These are phyloP conservation scores for Hysterium pulicare DNA, from an alignment of 2,329 filamentous ascomycete genomes.

Conservation along the genomic window DNA sequence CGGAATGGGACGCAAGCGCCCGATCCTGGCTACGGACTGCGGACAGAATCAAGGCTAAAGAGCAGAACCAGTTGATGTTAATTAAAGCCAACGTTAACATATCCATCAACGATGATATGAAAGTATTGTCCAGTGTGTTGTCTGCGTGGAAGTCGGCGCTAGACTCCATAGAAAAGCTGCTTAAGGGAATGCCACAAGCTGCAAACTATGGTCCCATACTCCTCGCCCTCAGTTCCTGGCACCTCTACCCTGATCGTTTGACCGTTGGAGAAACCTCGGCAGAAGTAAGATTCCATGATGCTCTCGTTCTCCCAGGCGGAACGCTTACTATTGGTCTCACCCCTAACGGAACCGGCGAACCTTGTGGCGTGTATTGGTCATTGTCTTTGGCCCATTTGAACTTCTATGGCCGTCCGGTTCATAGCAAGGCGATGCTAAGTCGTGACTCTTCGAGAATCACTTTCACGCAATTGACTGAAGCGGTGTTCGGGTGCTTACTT, in stretches of 20 bases:
- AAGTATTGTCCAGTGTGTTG: slow-evolving; percentile 8
- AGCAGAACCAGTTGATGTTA: slow-evolving; percentile 11
- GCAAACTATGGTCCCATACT: slow-evolving; percentile 9
- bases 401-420: slow-evolving; percentile 7
- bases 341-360: background rate
- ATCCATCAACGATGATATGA: slow-evolving; percentile 1
- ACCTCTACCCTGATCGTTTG: slow-evolving; percentile 14
- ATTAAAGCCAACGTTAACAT: slow-evolving; percentile 12
- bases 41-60: slow-evolving; percentile 1
- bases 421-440: background rate
- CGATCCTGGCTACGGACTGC: slow-evolving; percentile 13
- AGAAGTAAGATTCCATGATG: background rate
- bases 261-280: background rate
- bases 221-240: slow-evolving; percentile 11
- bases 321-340: slow-evolving; percentile 3
- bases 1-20: slow-evolving; percentile 14
- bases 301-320: slow-evolving; percentile 2
- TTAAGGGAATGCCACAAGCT: slow-evolving; percentile 10
- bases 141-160: slow-evolving; percentile 12
- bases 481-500: background rate
- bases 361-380: slow-evolving; percentile 8
- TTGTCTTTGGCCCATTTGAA: slow-evolving; percentile 8
- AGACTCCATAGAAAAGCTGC: slow-evolving; percentile 10
- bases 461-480: background rate
- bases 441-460: background rate